Conservation (phyloP, 2,329 filamentous ascomycete species). For the Scedosporium minutisporum region DNA sequence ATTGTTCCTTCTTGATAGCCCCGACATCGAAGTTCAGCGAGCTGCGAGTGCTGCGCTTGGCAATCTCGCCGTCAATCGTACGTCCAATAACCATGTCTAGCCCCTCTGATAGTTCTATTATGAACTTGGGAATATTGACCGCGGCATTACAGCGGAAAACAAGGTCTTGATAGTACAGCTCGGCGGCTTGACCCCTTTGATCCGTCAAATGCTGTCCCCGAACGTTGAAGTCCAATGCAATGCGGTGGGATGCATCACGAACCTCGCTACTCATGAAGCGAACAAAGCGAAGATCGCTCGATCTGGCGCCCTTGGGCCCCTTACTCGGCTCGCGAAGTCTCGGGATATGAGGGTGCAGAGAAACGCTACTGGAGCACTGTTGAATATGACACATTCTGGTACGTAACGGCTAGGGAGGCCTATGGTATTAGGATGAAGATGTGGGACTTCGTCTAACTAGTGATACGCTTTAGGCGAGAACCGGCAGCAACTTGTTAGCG, state of each 20-base stretch:
- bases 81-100: constrained; percentile 19
- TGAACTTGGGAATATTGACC: constrained; percentile 15
- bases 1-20: constrained; percentile 85
- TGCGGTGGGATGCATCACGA: constrained; percentile 96
- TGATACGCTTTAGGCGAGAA: constrained; percentile 65
- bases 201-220: constrained; percentile 94
- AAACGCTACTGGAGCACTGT: constrained; percentile 87
- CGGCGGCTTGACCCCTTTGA: constrained; percentile 80
- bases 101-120: neutral
- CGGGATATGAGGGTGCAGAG: constrained; percentile 98
- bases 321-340: constrained; percentile 89
- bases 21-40: constrained; percentile 93
- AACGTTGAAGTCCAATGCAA: constrained; percentile 99
- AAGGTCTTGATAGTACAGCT: constrained; percentile 93
- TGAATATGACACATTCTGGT: constrained; percentile 99
- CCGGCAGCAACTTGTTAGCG: constrained; percentile 91
- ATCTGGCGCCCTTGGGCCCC: constrained; percentile 81
- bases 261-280: constrained; percentile 94
- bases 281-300: constrained; percentile 98
- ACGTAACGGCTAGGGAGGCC: constrained; percentile 21
- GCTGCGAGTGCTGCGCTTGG: constrained; percentile 92
- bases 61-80: constrained; percentile 96
- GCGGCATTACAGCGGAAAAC: constrained; percentile 67
- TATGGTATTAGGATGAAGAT: too few species aligned
- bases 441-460: constrained; percentile 12